Evolutionary conservation across 176 grass and related monocot genomes (phyloP).

Genomic region (Oryza longistaminata): DNA sequence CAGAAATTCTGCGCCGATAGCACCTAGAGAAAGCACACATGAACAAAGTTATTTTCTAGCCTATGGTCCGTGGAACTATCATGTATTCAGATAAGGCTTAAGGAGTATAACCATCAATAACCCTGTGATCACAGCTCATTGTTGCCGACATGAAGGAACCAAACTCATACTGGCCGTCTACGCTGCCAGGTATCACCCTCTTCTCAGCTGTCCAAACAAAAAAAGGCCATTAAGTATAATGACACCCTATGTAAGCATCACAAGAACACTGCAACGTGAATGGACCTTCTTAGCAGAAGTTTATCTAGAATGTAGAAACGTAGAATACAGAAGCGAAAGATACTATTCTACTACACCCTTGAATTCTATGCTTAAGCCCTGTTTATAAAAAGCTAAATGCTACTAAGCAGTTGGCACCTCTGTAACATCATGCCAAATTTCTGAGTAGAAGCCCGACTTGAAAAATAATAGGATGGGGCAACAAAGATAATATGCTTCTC

Average conservation of each 20-base stretch:
- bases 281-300: not conserved
- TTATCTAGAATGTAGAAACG: not conserved
- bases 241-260: not conserved
- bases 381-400: not conserved
- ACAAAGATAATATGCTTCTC: not conserved
- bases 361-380: no score
- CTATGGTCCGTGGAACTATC: not conserved
- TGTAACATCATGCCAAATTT: no score
- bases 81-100: not conserved
- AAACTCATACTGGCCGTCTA: conserved; percentile 75
- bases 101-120: conserved; percentile 83
- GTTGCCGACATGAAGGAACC: conserved; percentile 94
- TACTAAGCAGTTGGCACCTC: not conserved
- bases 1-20: conserved; percentile 88
- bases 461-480: not conserved
- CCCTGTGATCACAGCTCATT: conserved; percentile 93
- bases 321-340: not conserved
- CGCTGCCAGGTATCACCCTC: conserved; percentile 73
- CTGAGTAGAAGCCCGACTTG: not conserved
- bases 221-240: not conserved
- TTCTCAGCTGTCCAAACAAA: conserved; percentile 62
- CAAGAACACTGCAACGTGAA: not conserved
- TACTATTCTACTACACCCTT: not conserved
- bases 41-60: not conserved
- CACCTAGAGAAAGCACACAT: conserved; percentile 49